Percentiles rank a stretch among this genome's conserved stretches.
Conservation (phyloP, 345 rosid genomes). For the Linum tenue region DNA sequence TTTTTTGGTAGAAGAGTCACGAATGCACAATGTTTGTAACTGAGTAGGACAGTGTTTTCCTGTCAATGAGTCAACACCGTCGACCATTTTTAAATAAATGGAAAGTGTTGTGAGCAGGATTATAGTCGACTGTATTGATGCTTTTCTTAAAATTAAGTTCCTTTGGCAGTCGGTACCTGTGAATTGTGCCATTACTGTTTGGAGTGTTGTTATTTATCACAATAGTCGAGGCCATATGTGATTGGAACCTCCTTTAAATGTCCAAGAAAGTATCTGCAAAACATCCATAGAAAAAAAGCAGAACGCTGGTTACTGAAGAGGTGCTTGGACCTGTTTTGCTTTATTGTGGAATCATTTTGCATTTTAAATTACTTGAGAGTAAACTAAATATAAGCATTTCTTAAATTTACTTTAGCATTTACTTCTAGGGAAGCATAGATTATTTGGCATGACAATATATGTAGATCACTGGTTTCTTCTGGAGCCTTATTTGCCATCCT, state of each 20-base stretch:
- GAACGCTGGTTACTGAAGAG: too few relatives aligned
- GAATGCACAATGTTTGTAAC: not conserved
- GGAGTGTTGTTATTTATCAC: too few relatives aligned
- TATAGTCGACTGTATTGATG: not conserved
- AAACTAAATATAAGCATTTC: too few relatives aligned
- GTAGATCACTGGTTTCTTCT: not conserved
- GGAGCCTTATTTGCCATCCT: not conserved
- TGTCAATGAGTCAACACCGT: not conserved
- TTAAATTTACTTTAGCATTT: too few relatives aligned
- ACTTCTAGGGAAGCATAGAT: too few relatives aligned
- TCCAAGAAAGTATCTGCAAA: too few relatives aligned
- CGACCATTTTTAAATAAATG: not conserved
- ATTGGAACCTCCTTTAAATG: not conserved
- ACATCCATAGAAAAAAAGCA: too few relatives aligned
- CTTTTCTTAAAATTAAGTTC: not conserved
- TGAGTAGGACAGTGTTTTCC: not conserved
- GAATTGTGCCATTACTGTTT: not conserved
- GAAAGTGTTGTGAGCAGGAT: not conserved
- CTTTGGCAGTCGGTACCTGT: not conserved
- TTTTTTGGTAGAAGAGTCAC: not conserved
- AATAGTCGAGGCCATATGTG: too few relatives aligned
- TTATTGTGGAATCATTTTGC: too few relatives aligned
- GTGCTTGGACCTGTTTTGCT: too few relatives aligned
- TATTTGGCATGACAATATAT: too few relatives aligned
- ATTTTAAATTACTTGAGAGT: too few relatives aligned